Base-by-base conservation (phyloP, 352 stramenopile species). In the Phytophthora constricta region DNA sequence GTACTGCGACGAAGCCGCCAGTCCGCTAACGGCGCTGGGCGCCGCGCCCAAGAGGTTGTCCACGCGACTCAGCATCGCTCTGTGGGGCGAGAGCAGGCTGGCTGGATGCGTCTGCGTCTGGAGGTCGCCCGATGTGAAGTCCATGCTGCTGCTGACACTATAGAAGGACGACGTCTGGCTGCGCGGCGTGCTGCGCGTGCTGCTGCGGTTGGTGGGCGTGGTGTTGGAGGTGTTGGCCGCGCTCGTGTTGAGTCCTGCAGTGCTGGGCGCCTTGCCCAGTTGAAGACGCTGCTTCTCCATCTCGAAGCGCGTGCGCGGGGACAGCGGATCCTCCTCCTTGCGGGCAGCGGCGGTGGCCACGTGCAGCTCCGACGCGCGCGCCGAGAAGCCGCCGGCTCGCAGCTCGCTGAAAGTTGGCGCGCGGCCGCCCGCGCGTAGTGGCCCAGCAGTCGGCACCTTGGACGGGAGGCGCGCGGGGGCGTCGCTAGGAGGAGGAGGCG, bases 1-100 rank as follows among this genome's bases (percentile, higher is more conserved):
- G 27, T 62, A 74, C 14, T 68, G 67, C 57, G 68, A 63, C n/a
- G 52, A 64, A 22, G 56, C 20, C 19, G 53, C n/a, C 46, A 17
- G 54, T 33, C 22, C 16, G 14, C 41, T n/a, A 42, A 31, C 14
- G 23, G n/a, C 51, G 17, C 41, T 10, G 34, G 68, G 65, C 17
- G 74, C 55, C 9, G 63, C 61, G 25, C 77, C 77, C 42, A 86
- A 57, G 5, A 83, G 58, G 33, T 82, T 88, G 52, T 85, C 85
- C 5, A 93, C 74, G 19, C 79, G 75, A 60, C 86, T 79, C 42
- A 88, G 62, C 50, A 93, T 80, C 47, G 79, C 77, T 41, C 84
- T 79, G 34, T 90, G 79, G 0, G 85, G 85, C 14, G 85, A 93
- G 20, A 93, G 51, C n/a, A 69, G 79, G 34, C 28, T 65, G 20